Evolutionary conservation across 805 yeast species (phyloP).

Genomic region (Trichomonascus vanleenenianus): DNA sequence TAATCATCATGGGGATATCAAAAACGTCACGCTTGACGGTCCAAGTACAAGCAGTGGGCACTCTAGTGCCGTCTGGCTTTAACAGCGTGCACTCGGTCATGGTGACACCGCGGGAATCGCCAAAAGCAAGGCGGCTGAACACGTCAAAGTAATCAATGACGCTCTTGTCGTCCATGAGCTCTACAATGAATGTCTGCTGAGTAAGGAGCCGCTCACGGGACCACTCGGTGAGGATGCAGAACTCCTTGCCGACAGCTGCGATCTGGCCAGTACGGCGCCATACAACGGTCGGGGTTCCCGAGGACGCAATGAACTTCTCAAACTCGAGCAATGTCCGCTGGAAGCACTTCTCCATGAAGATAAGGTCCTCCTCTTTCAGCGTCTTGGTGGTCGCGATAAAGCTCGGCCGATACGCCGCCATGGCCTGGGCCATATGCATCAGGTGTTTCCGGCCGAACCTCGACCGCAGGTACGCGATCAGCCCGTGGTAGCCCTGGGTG

Average conservation of each 20-base stretch:
- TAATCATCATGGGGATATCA: slow-evolving; percentile 76
- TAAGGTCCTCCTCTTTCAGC: slow-evolving; percentile 61
- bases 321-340: slow-evolving; percentile 52
- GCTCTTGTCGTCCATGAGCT: slow-evolving; percentile 73
- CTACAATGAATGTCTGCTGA: slow-evolving; percentile 62
- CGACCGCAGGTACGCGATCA: slow-evolving; percentile 45
- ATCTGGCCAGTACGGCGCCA: slow-evolving; percentile 87
- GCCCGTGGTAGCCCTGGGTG: slow-evolving; percentile 54
- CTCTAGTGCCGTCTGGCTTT: slow-evolving; percentile 32
- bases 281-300: slow-evolving; percentile 72
- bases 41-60: slow-evolving; percentile 74
- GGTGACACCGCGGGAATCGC: slow-evolving; percentile 36
- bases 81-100: slow-evolving; percentile 35
- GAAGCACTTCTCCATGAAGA: slow-evolving; percentile 51
- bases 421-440: slow-evolving; percentile 33
- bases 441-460: slow-evolving; percentile 38
- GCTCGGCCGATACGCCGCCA: slow-evolving; percentile 53
- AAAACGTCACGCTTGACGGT: slow-evolving; percentile 77
- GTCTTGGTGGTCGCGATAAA: slow-evolving; percentile 71
- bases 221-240: slow-evolving; percentile 62
- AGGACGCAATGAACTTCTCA: slow-evolving; percentile 42
- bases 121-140: slow-evolving; percentile 67
- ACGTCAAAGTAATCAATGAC: slow-evolving; percentile 64
- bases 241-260: slow-evolving; percentile 69
- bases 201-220: slow-evolving; percentile 48